A percentile compares a stretch with the other conserved stretches of the same genome.
These are phyloP conservation scores for Eucalyptus paniculata DNA, from an alignment of 345 rosid species.

Conservation along the genomic window DNA sequence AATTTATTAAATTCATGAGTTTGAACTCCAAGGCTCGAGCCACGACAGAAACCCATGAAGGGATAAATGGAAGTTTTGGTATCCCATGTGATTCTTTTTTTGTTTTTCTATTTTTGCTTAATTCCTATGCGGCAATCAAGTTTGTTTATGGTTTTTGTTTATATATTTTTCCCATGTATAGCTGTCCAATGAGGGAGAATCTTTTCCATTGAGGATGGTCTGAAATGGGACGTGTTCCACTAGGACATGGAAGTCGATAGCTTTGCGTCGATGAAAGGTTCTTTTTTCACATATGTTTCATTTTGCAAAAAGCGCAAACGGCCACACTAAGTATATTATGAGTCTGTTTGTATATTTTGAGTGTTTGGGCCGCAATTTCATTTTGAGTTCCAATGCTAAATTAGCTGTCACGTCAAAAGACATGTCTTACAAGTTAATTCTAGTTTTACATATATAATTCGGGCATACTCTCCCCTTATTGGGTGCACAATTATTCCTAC, in stretches of 20 bases:
- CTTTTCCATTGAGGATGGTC: background rate
- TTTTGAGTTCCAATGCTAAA: background rate
- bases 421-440: background rate
- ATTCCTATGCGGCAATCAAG: background rate
- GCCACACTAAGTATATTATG: background rate
- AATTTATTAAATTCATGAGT: background rate
- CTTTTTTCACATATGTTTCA: background rate
- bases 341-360: background rate
- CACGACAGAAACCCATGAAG: background rate
- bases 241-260: background rate
- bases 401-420: background rate
- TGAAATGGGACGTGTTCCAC: background rate
- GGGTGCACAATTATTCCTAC: background rate
- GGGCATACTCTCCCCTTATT: background rate
- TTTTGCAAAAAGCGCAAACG: background rate
- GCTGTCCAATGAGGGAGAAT: background rate
- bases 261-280: background rate
- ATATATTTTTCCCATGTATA: background rate
- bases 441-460: background rate
- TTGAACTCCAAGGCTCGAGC: background rate
- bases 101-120: background rate
- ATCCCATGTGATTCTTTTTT: background rate
- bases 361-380: background rate
- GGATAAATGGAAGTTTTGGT: background rate
- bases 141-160: background rate